Evolutionary conservation across 1,139 yeast species (phyloP).

Genomic region (Yamadazyma spencermartinsiae): DNA sequence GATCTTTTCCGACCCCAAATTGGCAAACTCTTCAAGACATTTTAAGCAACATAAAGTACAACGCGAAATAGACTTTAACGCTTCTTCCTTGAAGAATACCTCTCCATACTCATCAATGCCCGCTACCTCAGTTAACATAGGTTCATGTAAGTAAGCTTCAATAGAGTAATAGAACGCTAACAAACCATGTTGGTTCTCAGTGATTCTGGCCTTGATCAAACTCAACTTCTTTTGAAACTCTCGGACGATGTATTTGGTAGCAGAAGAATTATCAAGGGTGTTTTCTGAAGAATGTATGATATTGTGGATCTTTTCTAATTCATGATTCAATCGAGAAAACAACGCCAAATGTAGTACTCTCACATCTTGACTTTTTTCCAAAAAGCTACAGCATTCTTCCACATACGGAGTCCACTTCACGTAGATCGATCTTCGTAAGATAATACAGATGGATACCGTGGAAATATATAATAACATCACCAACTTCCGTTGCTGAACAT

Average conservation of each 20-base stretch:
- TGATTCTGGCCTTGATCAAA: slow-evolving; percentile 35
- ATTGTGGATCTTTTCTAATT: slow-evolving; percentile 64
- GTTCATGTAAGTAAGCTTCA: slow-evolving; percentile 75
- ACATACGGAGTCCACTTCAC: slow-evolving; percentile 62
- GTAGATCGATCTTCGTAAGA: slow-evolving; percentile 51
- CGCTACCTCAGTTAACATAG: slow-evolving; percentile 39
- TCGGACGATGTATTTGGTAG: slow-evolving; percentile 32
- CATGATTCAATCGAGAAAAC: slow-evolving; percentile 58
- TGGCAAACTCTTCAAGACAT: slow-evolving; percentile 51
- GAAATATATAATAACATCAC: slow-evolving; percentile 50
- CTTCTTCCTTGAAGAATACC: slow-evolving; percentile 21
- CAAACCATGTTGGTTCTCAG: slow-evolving; percentile 38
- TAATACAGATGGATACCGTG: slow-evolving; percentile 54
- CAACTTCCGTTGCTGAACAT: slow-evolving; percentile 42
- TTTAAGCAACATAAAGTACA: slow-evolving; percentile 58
- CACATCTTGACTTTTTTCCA: slow-evolving; percentile 39
- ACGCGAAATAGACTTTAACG: slow-evolving; percentile 43
- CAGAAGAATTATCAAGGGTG: slow-evolving; percentile 22
- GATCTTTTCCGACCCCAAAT: slow-evolving; percentile 42
- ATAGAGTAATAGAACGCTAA: slow-evolving; percentile 61
- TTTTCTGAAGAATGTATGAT: slow-evolving; percentile 44
- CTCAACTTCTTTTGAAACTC: slow-evolving; percentile 47
- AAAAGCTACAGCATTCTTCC: slow-evolving; percentile 56
- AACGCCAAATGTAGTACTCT: slow-evolving; percentile 48
- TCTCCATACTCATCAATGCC: slow-evolving; percentile 17